Percentiles rank a stretch among this genome's conserved stretches.
Conservation (phyloP, 768 basidiomycete genomes). For the Rhodotorula babjevae region DNA sequence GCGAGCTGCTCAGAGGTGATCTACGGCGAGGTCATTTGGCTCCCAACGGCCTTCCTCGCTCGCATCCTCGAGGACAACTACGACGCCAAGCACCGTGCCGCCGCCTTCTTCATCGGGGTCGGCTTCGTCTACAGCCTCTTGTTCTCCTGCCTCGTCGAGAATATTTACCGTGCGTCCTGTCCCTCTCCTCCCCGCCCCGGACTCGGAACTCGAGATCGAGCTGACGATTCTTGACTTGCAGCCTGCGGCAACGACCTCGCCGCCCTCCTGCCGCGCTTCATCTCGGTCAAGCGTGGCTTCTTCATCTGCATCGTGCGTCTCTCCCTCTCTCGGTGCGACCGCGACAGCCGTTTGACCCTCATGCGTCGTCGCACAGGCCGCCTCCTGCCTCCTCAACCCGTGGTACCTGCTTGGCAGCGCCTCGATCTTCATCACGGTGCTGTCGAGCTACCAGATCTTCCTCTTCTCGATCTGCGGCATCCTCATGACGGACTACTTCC, state of each 20-base stretch:
- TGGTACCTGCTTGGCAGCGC: slow-evolving; percentile 42
- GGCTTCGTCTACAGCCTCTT: slow-evolving; percentile 42
- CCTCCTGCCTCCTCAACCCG: background rate
- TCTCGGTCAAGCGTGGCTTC: slow-evolving; percentile 42
- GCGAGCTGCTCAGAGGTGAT: slow-evolving; percentile 38
- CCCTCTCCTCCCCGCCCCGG: no score
- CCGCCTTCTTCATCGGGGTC: slow-evolving; percentile 42
- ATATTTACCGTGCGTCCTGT: slow-evolving; percentile 19
- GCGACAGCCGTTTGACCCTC: no score
- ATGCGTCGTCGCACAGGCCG: background rate
- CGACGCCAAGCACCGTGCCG: slow-evolving; percentile 39
- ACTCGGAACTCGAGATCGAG: no score
- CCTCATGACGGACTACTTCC: slow-evolving; percentile 41
- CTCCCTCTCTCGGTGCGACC: background rate
- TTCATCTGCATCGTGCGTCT: slow-evolving; percentile 28
- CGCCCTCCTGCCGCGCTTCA: slow-evolving; percentile 37
- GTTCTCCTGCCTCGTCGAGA: slow-evolving; percentile 43
- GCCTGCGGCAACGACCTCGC: slow-evolving; percentile 44
- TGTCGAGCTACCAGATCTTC: slow-evolving; percentile 29
- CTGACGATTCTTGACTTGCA: background rate
- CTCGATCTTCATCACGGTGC: slow-evolving; percentile 39
- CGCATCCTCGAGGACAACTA: slow-evolving; percentile 44
- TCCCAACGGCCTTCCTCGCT: slow-evolving; percentile 42
- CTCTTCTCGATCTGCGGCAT: slow-evolving; percentile 38
- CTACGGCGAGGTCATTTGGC: slow-evolving; percentile 39